A percentile compares a stretch with the other conserved stretches of the same genome.
Evolutionary conservation across 331 rosid genomes (phyloP).

Genomic region (Quercus phellos): DNA sequence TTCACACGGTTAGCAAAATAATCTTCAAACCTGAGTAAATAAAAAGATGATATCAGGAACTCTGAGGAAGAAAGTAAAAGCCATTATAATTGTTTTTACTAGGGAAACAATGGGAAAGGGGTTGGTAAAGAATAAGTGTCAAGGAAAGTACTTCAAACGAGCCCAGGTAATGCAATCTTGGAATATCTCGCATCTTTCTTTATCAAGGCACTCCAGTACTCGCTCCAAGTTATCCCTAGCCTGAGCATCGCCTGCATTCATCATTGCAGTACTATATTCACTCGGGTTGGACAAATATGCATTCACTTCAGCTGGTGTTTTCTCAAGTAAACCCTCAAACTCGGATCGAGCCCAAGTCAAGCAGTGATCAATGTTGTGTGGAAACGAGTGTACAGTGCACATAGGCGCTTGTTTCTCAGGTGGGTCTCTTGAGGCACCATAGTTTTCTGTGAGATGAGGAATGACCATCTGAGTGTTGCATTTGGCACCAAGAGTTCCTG

Average conservation of each 20-base stretch:
- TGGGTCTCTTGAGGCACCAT: slow-evolving; percentile 98
- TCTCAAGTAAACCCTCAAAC: slow-evolving; percentile 96
- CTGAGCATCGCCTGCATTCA: slow-evolving; percentile 91
- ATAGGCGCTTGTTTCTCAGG: slow-evolving; percentile 99
- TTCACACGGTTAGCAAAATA: slow-evolving; percentile 79
- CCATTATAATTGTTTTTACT: not conserved
- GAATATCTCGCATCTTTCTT: slow-evolving; percentile 70
- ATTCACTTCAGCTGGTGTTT: slow-evolving; percentile 92
- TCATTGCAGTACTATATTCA: slow-evolving; percentile 65
- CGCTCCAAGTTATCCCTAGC: slow-evolving; percentile 95
- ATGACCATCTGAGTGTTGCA: slow-evolving; percentile 99
- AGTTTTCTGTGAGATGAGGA: slow-evolving; percentile 92
- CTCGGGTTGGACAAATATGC: slow-evolving; percentile 70
- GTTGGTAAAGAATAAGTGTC: not conserved
- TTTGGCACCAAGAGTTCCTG: slow-evolving; percentile 95
- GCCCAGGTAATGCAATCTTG: slow-evolving; percentile 91
- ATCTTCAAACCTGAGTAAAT: slow-evolving; percentile 80
- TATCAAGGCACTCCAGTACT: slow-evolving; percentile 82
- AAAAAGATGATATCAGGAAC: slow-evolving; percentile 2
- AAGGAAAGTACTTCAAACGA: slow-evolving; percentile 62
- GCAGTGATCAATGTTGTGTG: slow-evolving; percentile 97
- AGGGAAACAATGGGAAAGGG: not conserved
- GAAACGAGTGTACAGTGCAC: slow-evolving; percentile 99
- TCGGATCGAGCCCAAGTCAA: slow-evolving; percentile 99
- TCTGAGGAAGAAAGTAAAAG: not conserved